Evolutionary conservation across 2,329 filamentous ascomycete genomes (phyloP), one percentile per base, ranked within the genome.

Genomic region (Elsinoe australis): DNA sequence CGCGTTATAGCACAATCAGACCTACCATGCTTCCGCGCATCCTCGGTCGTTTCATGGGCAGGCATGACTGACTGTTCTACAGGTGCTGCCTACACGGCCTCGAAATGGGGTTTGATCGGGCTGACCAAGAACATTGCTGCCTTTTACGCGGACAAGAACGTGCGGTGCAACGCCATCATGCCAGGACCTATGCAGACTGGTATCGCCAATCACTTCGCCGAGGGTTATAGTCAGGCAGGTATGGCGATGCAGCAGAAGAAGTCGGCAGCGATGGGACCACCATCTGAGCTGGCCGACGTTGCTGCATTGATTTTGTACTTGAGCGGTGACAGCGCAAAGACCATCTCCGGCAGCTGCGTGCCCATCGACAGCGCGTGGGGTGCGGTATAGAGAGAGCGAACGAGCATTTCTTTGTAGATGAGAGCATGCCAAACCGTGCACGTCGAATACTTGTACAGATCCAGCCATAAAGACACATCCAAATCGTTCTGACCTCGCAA

Each of bases 91-190:
- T 77, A 78, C 56, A 76, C 73, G 0, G 67, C 69, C 1, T 70
- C 66, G 60, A 78, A 79, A 61, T 74, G 78, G 54, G 75, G 70
- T 7, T 57, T 79, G 10, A 56, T 75, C 2, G 75, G 72, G 1
- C 60, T 79, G 49, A 76, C 74, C 10, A 75, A 73, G 60, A 80
- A 75, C 61, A 80, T 75, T 10, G 76, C 76, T 2, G 67, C 70
- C 0, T 75, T 68, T 56, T 81, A 81, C 55, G 70, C 70, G 1
- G 62, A 64, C 22, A 71, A 73, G 60, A 75, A 75, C 18, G 75
- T 81, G 51, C 68, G 71, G 42, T 70, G 67, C 53, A 68, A 77
- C 26, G 70, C 69, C 1, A 60, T 79, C 51, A 61, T 76, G 53
- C 56, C 76, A 33, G 75, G 73, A 7, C 70, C 64, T n/a, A 78